Percentiles rank a stretch among this genome's conserved stretches.
These are phyloP conservation scores for Mollisia scopiformis DNA, from an alignment of 2,329 filamentous ascomycete species.

Conservation along the genomic window DNA sequence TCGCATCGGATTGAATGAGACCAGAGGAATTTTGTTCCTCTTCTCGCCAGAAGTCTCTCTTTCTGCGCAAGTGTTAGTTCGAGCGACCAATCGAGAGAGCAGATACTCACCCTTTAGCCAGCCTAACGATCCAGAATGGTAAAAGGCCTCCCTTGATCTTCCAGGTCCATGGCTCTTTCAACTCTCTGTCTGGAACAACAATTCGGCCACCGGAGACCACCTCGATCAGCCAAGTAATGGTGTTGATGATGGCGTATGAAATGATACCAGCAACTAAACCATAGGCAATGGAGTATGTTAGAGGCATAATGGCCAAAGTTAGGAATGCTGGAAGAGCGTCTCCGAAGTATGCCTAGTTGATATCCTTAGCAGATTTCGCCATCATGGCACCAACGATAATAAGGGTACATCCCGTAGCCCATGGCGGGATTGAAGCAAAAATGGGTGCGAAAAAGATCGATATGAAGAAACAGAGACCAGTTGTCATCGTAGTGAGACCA, in stretches of 20 bases:
- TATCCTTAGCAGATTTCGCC: conserved; percentile 75
- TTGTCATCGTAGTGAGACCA: conserved; percentile 76
- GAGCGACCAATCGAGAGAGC: not conserved
- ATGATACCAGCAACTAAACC: conserved; percentile 80
- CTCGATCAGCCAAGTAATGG: conserved; percentile 69
- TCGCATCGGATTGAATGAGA: too few relatives aligned
- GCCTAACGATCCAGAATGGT: conserved; percentile 71
- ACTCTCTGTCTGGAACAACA: conserved; percentile 72
- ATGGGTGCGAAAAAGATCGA: conserved; percentile 89
- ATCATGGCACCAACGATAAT: conserved; percentile 86
- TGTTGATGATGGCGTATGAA: conserved; percentile 78
- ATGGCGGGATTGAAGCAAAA: conserved; percentile 86
- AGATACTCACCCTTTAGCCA: conserved; percentile 46
- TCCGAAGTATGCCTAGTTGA: conserved; percentile 88
- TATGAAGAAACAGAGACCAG: conserved; percentile 84
- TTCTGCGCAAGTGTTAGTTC: not conserved
- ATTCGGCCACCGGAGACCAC: conserved; percentile 69
- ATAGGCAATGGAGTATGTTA: conserved; percentile 87
- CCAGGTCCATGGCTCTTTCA: conserved; percentile 82
- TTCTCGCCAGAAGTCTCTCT: not conserved
- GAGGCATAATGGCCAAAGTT: conserved; percentile 84
- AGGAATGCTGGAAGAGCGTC: conserved; percentile 85
- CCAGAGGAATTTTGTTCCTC: not conserved
- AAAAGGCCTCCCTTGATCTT: conserved; percentile 76
- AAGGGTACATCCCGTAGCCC: conserved; percentile 85